A percentile compares a stretch with the other conserved stretches of the same genome.
Evolutionary conservation across 2,329 filamentous ascomycete species (phyloP).

Genomic region (Fusarium sp.): DNA sequence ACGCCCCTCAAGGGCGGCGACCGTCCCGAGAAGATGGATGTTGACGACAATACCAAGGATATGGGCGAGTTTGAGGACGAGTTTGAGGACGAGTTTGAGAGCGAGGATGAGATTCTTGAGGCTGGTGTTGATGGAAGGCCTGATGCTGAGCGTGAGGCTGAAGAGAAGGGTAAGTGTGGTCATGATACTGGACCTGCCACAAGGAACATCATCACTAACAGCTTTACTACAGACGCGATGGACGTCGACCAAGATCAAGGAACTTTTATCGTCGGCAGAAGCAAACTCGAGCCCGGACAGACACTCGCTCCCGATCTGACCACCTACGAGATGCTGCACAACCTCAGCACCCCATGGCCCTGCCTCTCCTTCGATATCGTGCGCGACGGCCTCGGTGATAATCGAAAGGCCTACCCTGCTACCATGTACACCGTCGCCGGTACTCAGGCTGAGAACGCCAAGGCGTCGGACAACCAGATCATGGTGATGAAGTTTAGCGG

Average conservation of each 20-base stretch:
- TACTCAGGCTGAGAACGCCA: constrained; percentile 85
- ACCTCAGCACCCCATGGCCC: constrained; percentile 93
- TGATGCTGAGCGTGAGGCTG: constrained; percentile 91
- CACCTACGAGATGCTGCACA: constrained; percentile 99
- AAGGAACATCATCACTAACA: background rate
- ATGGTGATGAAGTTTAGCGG: constrained; percentile 98
- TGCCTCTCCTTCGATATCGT: constrained; percentile 97
- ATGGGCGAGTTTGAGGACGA: constrained; percentile 94
- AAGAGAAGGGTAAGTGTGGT: constrained; percentile 71
- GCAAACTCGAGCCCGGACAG: constrained; percentile 91
- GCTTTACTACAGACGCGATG: constrained; percentile 74
- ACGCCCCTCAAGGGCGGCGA: constrained; percentile 70
- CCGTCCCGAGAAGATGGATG: constrained; percentile 74
- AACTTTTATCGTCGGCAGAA: constrained; percentile 95
- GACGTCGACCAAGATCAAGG: constrained; percentile 92
- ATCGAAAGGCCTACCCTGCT: constrained; percentile 92
- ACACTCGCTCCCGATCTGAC: constrained; percentile 90
- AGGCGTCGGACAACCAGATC: constrained; percentile 88
- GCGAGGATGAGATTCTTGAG: constrained; percentile 89
- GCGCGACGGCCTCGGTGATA: constrained; percentile 85
- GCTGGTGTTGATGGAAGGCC: constrained; percentile 93
- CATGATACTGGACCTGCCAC: background rate
- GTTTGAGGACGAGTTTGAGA: constrained; percentile 93
- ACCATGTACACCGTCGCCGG: constrained; percentile 96
- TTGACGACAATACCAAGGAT: constrained; percentile 69